These are phyloP conservation scores for Helichrysum umbraculigerum DNA, from an alignment of 129 eudicot species.

Conservation along the genomic window DNA sequence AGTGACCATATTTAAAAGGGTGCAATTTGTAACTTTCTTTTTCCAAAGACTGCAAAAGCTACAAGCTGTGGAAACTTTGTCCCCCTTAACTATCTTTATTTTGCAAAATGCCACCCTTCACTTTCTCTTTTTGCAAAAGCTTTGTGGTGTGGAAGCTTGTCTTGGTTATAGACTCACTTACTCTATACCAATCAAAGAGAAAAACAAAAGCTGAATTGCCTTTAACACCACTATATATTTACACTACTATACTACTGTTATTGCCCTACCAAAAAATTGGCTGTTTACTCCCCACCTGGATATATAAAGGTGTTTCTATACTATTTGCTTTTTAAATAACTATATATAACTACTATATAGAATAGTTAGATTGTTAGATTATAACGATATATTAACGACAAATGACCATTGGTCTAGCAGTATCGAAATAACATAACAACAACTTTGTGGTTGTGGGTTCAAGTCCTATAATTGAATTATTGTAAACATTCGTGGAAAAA, in stretches of 20 bases:
- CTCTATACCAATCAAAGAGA: constrained; percentile 24
- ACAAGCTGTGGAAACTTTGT: constrained; percentile 48
- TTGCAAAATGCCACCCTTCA: constrained; percentile 40
- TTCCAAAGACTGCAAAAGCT: constrained; percentile 47
- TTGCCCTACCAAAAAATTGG: not conserved
- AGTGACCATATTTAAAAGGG: constrained; percentile 43
- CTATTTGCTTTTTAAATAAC: not conserved
- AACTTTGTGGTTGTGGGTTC: no score
- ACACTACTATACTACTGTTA: not conserved
- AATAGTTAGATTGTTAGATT: no score
- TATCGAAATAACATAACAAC: not conserved
- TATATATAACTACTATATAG: no score
- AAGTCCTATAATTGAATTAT: no score
- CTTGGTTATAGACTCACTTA: constrained; percentile 32
- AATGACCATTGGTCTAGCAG: no score
- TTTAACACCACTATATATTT: constrained; percentile 24
- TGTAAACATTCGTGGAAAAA: no score
- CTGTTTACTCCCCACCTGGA: constrained; percentile 3
- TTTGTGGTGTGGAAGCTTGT: constrained; percentile 47
- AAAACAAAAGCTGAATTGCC: constrained; percentile 38
- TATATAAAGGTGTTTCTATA: not conserved
- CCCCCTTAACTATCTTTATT: constrained; percentile 48
- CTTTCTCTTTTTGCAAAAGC: constrained; percentile 46
- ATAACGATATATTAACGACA: no score
- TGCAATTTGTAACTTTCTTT: constrained; percentile 44